A percentile compares a stretch with the other conserved stretches of the same genome.
Evolutionary conservation across 495 filamentous ascomycete genomes (phyloP).

Genomic region (Trichoderma virens): DNA sequence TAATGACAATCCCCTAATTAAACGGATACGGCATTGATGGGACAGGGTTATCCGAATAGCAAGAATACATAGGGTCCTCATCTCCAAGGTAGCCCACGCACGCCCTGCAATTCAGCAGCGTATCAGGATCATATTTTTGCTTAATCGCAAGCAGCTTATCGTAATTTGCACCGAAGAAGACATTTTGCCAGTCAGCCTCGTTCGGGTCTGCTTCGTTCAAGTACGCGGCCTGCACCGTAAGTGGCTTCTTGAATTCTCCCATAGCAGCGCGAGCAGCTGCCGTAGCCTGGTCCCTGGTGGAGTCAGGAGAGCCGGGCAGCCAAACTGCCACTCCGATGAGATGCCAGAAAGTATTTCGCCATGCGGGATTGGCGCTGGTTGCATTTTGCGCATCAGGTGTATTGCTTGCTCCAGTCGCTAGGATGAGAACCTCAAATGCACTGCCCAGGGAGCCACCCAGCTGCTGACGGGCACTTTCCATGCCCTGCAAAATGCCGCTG

Average conservation of each 20-base stretch:
- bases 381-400: neutral
- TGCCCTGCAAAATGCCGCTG: neutral
- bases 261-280: conserved; percentile 1
- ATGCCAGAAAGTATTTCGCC: conserved; percentile 46
- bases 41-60: neutral
- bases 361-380: conserved; percentile 43
- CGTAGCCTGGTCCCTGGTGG: conserved; percentile 16
- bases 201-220: conserved; percentile 44
- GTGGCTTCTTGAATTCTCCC: conserved; percentile 25
- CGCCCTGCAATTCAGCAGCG: conserved; percentile 27
- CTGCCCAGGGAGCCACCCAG: neutral
- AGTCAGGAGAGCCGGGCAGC: conserved; percentile 13
- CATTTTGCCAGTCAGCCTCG: conserved; percentile 52
- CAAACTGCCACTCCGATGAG: conserved; percentile 15
- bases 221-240: conserved; percentile 36
- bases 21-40: neutral
- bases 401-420: neutral
- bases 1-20: neutral
- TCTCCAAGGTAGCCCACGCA: neutral
- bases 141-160: conserved; percentile 41
- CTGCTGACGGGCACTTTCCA: neutral
- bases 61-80: neutral
- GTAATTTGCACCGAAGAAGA: conserved; percentile 53
- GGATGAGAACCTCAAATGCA: neutral
- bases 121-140: conserved; percentile 45